A percentile compares a stretch with the other conserved stretches of the same genome.
Evolutionary conservation across 208 protist genomes (phyloP).

Genomic region (Phytomonas sp.): DNA sequence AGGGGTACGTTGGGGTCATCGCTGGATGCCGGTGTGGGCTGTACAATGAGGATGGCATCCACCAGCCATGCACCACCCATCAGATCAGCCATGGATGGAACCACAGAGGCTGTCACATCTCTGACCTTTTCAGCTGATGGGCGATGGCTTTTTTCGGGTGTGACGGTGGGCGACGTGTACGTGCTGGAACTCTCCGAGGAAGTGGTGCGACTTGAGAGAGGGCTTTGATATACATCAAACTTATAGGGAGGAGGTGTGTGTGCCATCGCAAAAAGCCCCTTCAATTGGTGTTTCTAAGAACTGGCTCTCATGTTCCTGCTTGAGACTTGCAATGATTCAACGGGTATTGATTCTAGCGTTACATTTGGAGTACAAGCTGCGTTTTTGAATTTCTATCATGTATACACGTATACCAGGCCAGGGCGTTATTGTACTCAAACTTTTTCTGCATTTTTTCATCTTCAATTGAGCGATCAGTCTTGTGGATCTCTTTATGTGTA

Average conservation of each 20-base stretch:
- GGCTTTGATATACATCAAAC: neutral
- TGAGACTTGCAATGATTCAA: neutral
- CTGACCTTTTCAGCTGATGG: slow-evolving; percentile 56
- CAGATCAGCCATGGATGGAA: slow-evolving; percentile 11
- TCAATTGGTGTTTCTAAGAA: neutral
- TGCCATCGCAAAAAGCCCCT: neutral
- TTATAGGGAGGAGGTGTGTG: neutral
- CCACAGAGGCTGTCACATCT: slow-evolving; percentile 24
- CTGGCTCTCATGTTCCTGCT: neutral
- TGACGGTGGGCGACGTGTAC: slow-evolving; percentile 34
- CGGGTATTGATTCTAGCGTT: no score
- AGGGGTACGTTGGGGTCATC: neutral
- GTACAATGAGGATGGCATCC: slow-evolving; percentile 11
- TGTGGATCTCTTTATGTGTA: no score
- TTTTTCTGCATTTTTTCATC: no score
- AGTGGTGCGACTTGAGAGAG: slow-evolving; percentile 5
- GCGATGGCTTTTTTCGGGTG: slow-evolving; percentile 48
- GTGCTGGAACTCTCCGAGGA: slow-evolving; percentile 27
- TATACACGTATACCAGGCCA: no score
- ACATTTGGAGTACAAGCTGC: no score
- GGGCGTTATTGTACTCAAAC: no score
- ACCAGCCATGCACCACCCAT: slow-evolving; percentile 10
- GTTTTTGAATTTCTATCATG: no score
- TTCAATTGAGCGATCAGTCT: no score
- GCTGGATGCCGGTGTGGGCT: slow-evolving; percentile 1